Conservation (phyloP, 345 rosid species). For the Lenwebbia sp. region DNA sequence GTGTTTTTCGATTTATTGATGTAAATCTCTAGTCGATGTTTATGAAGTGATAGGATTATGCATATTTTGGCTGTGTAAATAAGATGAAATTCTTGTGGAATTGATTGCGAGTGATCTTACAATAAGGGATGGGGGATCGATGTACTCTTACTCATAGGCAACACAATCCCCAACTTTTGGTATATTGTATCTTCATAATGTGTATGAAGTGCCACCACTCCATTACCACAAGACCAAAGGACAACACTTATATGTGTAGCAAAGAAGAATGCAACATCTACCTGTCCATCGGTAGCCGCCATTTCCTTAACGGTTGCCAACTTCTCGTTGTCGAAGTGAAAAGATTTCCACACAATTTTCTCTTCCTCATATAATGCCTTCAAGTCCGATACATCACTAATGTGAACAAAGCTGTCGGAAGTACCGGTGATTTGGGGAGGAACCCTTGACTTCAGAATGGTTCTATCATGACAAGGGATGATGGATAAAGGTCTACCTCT, state of each 20-base stretch:
- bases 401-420: background rate
- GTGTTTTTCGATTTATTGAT: no score
- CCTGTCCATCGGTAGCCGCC: background rate
- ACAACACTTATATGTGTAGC: background rate
- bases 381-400: background rate
- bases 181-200: background rate
- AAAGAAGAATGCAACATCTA: background rate
- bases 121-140: background rate
- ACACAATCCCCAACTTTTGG: background rate
- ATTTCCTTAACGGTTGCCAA: background rate
- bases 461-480: background rate
- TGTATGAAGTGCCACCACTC: background rate
- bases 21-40: no score
- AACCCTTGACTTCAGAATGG: background rate
- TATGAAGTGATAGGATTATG: no score
- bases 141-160: background rate
- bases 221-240: background rate
- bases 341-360: background rate
- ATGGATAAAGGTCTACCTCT: background rate
- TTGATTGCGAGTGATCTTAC: background rate
- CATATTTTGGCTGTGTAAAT: no score
- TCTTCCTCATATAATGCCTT: background rate
- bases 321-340: background rate
- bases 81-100: background rate
- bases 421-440: background rate